Evolutionary conservation across 768 basidiomycete species (phyloP).

Genomic region (Phylloporus arenicola): DNA sequence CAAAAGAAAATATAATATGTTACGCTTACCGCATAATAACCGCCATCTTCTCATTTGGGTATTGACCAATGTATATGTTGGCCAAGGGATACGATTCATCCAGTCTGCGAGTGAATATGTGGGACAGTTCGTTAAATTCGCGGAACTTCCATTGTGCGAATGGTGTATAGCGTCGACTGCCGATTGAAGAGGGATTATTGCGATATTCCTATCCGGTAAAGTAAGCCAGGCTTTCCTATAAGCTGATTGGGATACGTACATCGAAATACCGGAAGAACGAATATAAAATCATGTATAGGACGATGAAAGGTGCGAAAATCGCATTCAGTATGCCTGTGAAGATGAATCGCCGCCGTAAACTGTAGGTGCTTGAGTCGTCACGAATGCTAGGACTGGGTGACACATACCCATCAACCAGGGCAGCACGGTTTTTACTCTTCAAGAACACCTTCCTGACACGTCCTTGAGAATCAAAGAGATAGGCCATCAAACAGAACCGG

Average conservation of each 20-base stretch:
- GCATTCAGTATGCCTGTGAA: constrained; percentile 98
- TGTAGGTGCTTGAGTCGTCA: constrained; percentile 28
- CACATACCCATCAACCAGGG: constrained; percentile 78
- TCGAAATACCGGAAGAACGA: constrained; percentile 99
- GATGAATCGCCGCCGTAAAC: constrained; percentile 79
- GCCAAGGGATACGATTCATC: constrained; percentile 86
- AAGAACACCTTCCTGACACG: constrained; percentile 88
- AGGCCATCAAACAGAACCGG: constrained; percentile 91
- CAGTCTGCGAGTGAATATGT: constrained; percentile 81
- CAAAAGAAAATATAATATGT: not conserved
- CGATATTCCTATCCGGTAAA: constrained; percentile 77
- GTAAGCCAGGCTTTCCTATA: not conserved
- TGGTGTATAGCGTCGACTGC: constrained; percentile 86
- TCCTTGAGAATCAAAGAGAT: constrained; percentile 87
- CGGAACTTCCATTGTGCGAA: constrained; percentile 98
- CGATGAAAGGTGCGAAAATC: constrained; percentile 94
- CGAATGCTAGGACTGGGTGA: not conserved
- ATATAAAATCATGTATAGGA: constrained; percentile 93
- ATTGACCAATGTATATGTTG: constrained; percentile 95
- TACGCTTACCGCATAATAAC: constrained; percentile 76
- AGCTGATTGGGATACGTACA: constrained; percentile 41
- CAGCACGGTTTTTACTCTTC: constrained; percentile 72
- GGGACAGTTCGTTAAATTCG: constrained; percentile 97
- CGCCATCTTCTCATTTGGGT: constrained; percentile 91
- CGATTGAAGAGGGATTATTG: constrained; percentile 95